Evolutionary conservation across 1,284 basidiomycete genomes (phyloP).

Genomic region (Trichosporon faecale): DNA sequence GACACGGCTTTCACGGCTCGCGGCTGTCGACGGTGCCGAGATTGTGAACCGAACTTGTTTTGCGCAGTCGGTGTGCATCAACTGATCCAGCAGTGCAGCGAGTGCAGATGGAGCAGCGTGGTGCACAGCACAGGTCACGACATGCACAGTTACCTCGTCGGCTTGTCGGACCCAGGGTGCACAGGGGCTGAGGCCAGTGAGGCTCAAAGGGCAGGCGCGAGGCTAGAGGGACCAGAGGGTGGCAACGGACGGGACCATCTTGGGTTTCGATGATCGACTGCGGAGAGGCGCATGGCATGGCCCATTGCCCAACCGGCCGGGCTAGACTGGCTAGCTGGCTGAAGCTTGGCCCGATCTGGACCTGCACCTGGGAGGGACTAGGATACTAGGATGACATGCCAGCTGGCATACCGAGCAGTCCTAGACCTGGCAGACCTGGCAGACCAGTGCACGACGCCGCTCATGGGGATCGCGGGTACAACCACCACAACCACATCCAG

Average conservation of each 20-base stretch:
- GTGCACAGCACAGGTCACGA: not conserved
- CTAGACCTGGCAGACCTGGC: no score
- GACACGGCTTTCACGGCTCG: not conserved
- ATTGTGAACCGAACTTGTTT: not conserved
- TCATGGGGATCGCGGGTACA: not conserved
- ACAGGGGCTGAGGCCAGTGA: not conserved
- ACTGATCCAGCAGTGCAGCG: not conserved
- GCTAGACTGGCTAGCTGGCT: not conserved
- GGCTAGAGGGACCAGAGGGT: not conserved
- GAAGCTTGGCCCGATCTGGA: constrained; percentile 3
- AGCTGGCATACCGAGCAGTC: no score
- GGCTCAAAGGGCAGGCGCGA: not conserved
- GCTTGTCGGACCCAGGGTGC: not conserved
- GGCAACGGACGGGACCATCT: constrained; percentile 10
- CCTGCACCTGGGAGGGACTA: no score
- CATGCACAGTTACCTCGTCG: not conserved
- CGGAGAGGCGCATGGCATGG: constrained; percentile 6
- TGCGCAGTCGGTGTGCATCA: not conserved
- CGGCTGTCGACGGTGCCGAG: not conserved
- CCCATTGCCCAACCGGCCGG: not conserved
- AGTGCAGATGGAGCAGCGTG: no score
- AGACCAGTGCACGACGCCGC: not conserved
- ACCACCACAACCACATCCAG: no score
- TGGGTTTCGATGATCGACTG: constrained; percentile 6
- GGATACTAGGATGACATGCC: no score